These are phyloP conservation scores for Xylariaceae sp. DNA, from an alignment of 2,329 filamentous ascomycete genomes.

Conservation along the genomic window DNA sequence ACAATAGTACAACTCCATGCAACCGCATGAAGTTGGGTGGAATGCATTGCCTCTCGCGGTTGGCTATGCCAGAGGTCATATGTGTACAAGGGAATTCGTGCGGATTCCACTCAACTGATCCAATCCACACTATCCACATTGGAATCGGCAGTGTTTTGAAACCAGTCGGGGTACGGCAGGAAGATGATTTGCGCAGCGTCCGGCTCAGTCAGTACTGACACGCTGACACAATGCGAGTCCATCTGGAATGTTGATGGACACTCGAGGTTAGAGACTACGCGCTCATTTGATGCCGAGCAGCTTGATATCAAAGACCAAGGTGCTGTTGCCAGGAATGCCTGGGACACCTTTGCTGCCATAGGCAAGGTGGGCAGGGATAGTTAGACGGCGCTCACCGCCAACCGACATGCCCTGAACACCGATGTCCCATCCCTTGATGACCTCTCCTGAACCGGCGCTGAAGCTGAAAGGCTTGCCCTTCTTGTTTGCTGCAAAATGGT, in stretches of 20 bases:
- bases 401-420: slow-evolving; percentile 89
- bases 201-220: slow-evolving; percentile 2
- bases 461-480: slow-evolving; percentile 97
- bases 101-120: slow-evolving; percentile 7
- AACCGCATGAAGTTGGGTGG: too few species aligned
- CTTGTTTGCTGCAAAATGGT: slow-evolving; percentile 72
- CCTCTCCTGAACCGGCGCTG: slow-evolving; percentile 89
- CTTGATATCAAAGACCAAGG: slow-evolving; percentile 88
- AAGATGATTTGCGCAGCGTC: slow-evolving; percentile 23
- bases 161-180: slow-evolving; percentile 25
- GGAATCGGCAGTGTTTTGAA: slow-evolving; percentile 14
- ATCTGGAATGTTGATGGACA: slow-evolving; percentile 5
- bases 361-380: slow-evolving; percentile 79
- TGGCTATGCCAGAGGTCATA: slow-evolving; percentile 27
- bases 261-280: slow-evolving; percentile 1
- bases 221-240: slow-evolving; percentile 1
- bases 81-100: slow-evolving; percentile 11
- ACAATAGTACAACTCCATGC: slow-evolving; percentile 24
- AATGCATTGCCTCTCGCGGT: slow-evolving; percentile 32
- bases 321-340: slow-evolving; percentile 88
- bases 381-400: slow-evolving; percentile 89
- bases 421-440: slow-evolving; percentile 99
- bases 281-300: slow-evolving; percentile 75
- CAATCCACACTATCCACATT: background rate
- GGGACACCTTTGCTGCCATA: slow-evolving; percentile 82